These are phyloP conservation scores for Aspergillus haitiensis DNA, from an alignment of 495 filamentous ascomycete genomes.

Conservation along the genomic window DNA sequence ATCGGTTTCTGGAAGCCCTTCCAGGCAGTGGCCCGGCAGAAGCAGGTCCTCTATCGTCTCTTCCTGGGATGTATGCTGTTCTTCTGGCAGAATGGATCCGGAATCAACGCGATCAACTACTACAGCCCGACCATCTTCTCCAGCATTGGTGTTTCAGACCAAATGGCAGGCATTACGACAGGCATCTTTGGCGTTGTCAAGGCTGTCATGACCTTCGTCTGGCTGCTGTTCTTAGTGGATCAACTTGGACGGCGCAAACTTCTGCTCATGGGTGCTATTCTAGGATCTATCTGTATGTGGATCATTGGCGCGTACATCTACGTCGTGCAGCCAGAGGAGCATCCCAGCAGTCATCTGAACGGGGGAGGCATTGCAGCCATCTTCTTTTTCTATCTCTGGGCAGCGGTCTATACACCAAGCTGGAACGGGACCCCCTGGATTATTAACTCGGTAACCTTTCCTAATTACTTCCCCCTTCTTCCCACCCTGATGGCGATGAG, in stretches of 20 bases:
- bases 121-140: conserved; percentile 61
- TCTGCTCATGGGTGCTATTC: conserved; percentile 68
- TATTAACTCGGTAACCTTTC: conserved; percentile 51
- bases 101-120: conserved; percentile 71
- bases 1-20: conserved; percentile 69
- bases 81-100: conserved; percentile 65
- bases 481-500: not conserved
- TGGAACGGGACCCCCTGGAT: conserved; percentile 74
- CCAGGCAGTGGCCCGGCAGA: conserved; percentile 48
- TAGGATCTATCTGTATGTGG: conserved; percentile 68
- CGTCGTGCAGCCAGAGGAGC: conserved; percentile 51
- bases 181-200: conserved; percentile 55
- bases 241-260: conserved; percentile 66
- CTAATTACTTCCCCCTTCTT: not conserved
- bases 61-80: conserved; percentile 67
- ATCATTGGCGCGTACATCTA: conserved; percentile 71
- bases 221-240: conserved; percentile 70
- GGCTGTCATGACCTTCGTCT: conserved; percentile 58
- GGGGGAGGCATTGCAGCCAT: conserved; percentile 64
- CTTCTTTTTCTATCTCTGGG: conserved; percentile 79
- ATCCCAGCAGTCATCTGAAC: conserved; percentile 41
- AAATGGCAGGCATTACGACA: conserved; percentile 44
- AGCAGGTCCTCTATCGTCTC: conserved; percentile 59
- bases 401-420: conserved; percentile 68
- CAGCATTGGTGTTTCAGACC: conserved; percentile 52